phyloP scores from a whole-genome alignment of 129 eudicot genomes.

The Ambrosia artemisiifolia region DNA sequence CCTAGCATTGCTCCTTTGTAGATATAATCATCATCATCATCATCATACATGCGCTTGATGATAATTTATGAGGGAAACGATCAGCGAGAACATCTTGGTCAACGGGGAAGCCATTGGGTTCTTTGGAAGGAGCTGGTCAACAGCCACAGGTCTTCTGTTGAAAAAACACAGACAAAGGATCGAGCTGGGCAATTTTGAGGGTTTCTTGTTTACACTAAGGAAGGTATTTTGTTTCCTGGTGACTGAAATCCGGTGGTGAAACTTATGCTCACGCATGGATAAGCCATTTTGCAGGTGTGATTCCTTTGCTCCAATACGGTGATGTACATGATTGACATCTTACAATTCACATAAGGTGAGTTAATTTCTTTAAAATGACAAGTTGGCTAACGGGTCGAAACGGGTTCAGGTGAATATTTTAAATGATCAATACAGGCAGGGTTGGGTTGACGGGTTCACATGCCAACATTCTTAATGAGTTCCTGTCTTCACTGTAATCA shows the following conservation, averaged over 20 bases:
- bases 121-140: slow-evolving; percentile 1
- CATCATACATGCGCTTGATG: background rate
- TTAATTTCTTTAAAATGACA: background rate
- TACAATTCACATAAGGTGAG: slow-evolving; percentile 3
- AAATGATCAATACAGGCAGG: background rate
- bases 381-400: background rate
- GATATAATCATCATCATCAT: slow-evolving; percentile 25
- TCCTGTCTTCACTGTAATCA: background rate
- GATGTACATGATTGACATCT: slow-evolving; percentile 8
- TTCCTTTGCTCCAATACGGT: background rate
- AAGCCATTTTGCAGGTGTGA: background rate
- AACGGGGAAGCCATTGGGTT: background rate
- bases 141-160: background rate
- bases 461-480: background rate
- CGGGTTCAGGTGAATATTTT: background rate
- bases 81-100: slow-evolving; percentile 6
- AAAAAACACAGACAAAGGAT: background rate
- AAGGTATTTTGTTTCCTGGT: background rate
- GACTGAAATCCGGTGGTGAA: background rate
- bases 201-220: slow-evolving; percentile 1
- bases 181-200: background rate
- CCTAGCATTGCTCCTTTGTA: slow-evolving; percentile 59
- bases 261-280: background rate
- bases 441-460: slow-evolving; percentile 2
- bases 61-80: background rate